phyloP scores from a whole-genome alignment of 2,329 filamentous ascomycete species.

The Triangularia verruculosa region DNA sequence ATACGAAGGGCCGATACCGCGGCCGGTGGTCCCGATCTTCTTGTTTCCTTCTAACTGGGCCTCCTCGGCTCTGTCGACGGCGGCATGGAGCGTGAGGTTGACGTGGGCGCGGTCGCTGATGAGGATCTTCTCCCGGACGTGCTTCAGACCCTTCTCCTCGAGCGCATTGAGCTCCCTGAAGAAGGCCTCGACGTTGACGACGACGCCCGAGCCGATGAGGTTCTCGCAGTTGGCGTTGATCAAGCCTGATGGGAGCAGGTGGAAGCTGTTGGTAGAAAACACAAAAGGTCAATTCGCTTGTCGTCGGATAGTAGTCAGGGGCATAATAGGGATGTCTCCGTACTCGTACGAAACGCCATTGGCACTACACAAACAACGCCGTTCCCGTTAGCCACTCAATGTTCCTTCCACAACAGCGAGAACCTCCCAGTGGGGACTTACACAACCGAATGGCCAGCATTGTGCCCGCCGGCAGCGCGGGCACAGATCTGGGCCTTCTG shows the following conservation, averaged over 20 bases:
- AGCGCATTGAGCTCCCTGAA: conserved; percentile 62
- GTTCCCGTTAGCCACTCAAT: conserved; percentile 9
- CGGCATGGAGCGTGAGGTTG: conserved; percentile 60
- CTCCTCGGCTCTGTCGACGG: conserved; percentile 66
- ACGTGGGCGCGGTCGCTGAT: conserved; percentile 61
- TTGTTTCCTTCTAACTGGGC: conserved; percentile 40
- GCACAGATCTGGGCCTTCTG: conserved; percentile 54
- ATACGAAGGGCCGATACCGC: conserved; percentile 33
- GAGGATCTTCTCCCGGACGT: conserved; percentile 57
- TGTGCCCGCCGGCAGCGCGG: conserved; percentile 59
- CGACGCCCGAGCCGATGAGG: conserved; percentile 67
- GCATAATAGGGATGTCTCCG: conserved; percentile 7
- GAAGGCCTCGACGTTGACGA: conserved; percentile 61
- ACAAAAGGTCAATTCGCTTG: conserved; percentile 19
- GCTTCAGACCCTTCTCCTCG: conserved; percentile 55
- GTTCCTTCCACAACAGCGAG: conserved; percentile 11
- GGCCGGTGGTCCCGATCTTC: conserved; percentile 44
- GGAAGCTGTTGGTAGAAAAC: conserved; percentile 43
- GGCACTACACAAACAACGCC: conserved; percentile 25
- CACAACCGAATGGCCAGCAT: conserved; percentile 53
- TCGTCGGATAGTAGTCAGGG: neutral
- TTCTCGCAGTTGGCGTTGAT: conserved; percentile 69
- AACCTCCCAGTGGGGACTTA: conserved; percentile 15
- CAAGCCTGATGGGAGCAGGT: conserved; percentile 67
- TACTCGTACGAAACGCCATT: conserved; percentile 36